phyloP scores from a whole-genome alignment of 73 alveolate species.

The Paramecium sonneborni region DNA sequence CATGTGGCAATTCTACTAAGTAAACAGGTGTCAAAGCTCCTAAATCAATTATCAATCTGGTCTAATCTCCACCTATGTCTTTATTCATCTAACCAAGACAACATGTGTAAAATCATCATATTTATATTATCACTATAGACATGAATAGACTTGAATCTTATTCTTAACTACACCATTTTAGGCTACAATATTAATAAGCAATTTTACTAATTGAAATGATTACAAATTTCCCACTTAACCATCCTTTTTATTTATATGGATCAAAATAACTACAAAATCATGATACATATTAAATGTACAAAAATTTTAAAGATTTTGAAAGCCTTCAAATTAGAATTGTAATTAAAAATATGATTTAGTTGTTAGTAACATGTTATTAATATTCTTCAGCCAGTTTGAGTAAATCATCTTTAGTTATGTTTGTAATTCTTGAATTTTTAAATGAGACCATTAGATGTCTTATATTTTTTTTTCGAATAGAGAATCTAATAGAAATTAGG shows the following conservation, averaged over 20 bases:
- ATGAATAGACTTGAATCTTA: constrained; percentile 72
- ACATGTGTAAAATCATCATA: no score
- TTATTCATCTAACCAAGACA: constrained; percentile 82
- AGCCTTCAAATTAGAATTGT: no score
- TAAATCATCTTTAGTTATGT: constrained; percentile 66
- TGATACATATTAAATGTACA: no score
- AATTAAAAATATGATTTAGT: background rate
- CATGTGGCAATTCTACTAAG: constrained; percentile 74
- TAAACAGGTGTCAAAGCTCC: constrained; percentile 76
- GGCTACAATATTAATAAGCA: constrained; percentile 68
- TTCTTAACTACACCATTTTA: constrained; percentile 43
- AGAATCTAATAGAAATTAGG: no score
- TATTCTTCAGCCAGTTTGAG: constrained; percentile 70
- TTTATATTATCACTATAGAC: no score
- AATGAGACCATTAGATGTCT: constrained; percentile 53
- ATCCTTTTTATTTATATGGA: background rate
- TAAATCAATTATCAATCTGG: constrained; percentile 71
- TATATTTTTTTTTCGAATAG: background rate
- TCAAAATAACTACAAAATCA: background rate
- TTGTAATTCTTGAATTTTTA: constrained; percentile 68
- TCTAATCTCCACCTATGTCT: constrained; percentile 78
- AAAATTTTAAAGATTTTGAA: no score
- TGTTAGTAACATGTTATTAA: constrained; percentile 67
- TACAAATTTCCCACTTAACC: constrained; percentile 62
- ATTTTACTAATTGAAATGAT: constrained; percentile 71